phyloP scores from a whole-genome alignment of 2,329 filamentous ascomycete genomes.

The Arthrobotrys sphaeroides region DNA sequence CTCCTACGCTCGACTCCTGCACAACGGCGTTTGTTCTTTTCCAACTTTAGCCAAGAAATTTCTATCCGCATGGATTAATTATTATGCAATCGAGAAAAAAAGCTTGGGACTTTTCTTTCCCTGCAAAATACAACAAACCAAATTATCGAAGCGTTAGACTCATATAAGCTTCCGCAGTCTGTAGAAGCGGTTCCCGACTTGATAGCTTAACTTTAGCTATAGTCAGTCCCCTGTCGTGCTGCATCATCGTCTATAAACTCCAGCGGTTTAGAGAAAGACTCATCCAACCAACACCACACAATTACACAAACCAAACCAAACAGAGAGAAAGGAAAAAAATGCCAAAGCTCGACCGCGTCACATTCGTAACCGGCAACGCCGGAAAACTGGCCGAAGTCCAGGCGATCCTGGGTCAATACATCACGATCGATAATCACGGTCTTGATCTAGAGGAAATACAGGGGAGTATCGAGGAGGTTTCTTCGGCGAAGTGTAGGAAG shows the following conservation, averaged over 20 bases:
- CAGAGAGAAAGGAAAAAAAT: slow-evolving; percentile 60
- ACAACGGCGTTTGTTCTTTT: slow-evolving; percentile 32
- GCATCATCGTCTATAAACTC: no score
- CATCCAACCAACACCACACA: slow-evolving; percentile 12
- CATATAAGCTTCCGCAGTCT: neutral
- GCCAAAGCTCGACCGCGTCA: slow-evolving; percentile 70
- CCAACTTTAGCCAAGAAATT: neutral
- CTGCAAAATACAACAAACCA: slow-evolving; percentile 31
- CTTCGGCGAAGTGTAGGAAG: slow-evolving; percentile 81
- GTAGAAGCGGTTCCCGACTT: no score
- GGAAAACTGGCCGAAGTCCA: slow-evolving; percentile 93
- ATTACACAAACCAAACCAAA: no score
- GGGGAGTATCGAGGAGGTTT: slow-evolving; percentile 90
- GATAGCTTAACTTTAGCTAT: no score
- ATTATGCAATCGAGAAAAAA: slow-evolving; percentile 18
- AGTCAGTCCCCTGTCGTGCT: no score
- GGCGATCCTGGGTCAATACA: slow-evolving; percentile 79
- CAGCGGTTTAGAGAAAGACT: no score
- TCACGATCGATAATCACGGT: slow-evolving; percentile 77
- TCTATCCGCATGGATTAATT: neutral
- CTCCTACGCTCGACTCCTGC: neutral
- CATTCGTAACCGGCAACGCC: slow-evolving; percentile 96
- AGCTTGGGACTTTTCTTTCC: slow-evolving; percentile 20
- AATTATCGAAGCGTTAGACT: neutral
- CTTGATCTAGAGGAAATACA: slow-evolving; percentile 90